These are phyloP conservation scores for Trichoderma reesei DNA, from an alignment of 495 filamentous ascomycete genomes.

Conservation along the genomic window DNA sequence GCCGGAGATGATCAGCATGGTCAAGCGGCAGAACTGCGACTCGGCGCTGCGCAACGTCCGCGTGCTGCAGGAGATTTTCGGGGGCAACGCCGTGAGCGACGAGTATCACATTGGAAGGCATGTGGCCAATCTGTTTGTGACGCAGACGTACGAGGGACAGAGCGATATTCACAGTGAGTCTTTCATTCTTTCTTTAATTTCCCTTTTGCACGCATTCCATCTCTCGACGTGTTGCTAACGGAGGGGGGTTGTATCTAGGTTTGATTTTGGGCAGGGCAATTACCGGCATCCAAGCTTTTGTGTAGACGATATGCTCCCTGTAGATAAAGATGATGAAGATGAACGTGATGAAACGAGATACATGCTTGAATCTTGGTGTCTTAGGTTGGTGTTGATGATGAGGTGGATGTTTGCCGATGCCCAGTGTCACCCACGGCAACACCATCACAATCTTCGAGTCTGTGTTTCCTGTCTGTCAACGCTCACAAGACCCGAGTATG, in stretches of 20 bases:
- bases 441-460: too few species aligned
- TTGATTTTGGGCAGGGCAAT: conserved; percentile 63
- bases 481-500: too few species aligned
- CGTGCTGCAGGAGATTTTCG: conserved; percentile 85
- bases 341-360: background rate
- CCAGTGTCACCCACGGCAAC: too few species aligned
- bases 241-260: conserved; percentile 27
- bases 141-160: conserved; percentile 95
- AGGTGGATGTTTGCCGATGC: too few species aligned
- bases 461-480: too few species aligned
- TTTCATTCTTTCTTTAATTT: conserved; percentile 11
- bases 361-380: background rate
- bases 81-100: conserved; percentile 92
- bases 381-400: too few species aligned
- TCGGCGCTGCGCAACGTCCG: conserved; percentile 72
- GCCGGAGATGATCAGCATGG: conserved; percentile 97
- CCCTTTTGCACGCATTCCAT: background rate
- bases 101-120: conserved; percentile 93
- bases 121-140: conserved; percentile 93
- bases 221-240: conserved; percentile 9
- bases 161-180: conserved; percentile 88
- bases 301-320: conserved; percentile 21
- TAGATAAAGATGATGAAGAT: background rate
- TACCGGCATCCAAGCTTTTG: conserved; percentile 61
- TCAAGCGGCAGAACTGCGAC: conserved; percentile 98